Conservation (phyloP, 2,329 filamentous ascomycete genomes). For the Ophiostoma angusticollis region DNA sequence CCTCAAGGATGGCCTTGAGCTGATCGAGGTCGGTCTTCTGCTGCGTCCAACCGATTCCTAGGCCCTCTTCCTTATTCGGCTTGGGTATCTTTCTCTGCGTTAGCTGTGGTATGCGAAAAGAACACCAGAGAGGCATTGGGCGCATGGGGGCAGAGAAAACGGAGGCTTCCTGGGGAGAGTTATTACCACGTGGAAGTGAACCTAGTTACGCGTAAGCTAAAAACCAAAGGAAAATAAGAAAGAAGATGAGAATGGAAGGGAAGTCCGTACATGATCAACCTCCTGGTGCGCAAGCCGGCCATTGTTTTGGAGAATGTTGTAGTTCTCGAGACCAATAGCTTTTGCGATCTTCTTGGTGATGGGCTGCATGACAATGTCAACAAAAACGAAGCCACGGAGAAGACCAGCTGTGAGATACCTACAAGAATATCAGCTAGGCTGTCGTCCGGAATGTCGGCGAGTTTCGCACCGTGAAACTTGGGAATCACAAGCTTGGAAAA, state of each 20-base stretch:
- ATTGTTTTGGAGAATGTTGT: slow-evolving; percentile 96
- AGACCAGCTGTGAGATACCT: slow-evolving; percentile 17
- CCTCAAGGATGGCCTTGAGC: slow-evolving; percentile 66
- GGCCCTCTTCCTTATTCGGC: slow-evolving; percentile 68
- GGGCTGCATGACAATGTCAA: slow-evolving; percentile 31
- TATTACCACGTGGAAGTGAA: slow-evolving; percentile 85
- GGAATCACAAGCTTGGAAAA: slow-evolving; percentile 80
- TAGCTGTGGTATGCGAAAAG: too few species aligned
- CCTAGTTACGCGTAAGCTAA: slow-evolving; percentile 31
- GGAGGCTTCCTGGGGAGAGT: slow-evolving; percentile 1
- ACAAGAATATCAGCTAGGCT: slow-evolving; percentile 70
- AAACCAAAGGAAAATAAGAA: neutral
- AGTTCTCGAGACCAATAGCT: slow-evolving; percentile 65
- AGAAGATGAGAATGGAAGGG: slow-evolving; percentile 25
- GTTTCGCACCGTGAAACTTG: slow-evolving; percentile 84
- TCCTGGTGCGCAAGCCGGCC: slow-evolving; percentile 81
- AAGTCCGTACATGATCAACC: slow-evolving; percentile 87
- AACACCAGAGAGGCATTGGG: too few species aligned
- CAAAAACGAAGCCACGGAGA: neutral
- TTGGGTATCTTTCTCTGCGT: slow-evolving; percentile 68
- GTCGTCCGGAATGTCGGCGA: slow-evolving; percentile 87
- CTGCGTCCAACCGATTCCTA: slow-evolving; percentile 61
- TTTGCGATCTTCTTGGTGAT: slow-evolving; percentile 76
- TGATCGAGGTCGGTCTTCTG: slow-evolving; percentile 67
- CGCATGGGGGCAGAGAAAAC: slow-evolving; percentile 1